Base-by-base conservation (phyloP, 2,329 filamentous ascomycete species). In the Ascomycota sp. region DNA sequence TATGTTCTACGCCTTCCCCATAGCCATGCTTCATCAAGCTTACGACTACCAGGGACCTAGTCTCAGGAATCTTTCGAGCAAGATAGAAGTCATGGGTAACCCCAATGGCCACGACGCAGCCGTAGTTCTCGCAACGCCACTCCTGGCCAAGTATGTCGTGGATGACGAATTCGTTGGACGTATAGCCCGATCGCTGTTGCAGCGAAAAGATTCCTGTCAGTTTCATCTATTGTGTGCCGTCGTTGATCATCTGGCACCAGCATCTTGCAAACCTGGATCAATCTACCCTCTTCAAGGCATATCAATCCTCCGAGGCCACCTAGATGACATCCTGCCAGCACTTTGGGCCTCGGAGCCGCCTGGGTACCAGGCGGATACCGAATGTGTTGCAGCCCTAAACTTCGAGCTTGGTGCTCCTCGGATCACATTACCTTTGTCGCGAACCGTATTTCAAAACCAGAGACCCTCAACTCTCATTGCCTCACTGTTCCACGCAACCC, bases 361-460 rank as follows among this genome's bases (percentile, higher is more conserved):
- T 13, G 42, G 35, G 30, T 37, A 42, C 5, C 37, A 30, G 11
- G 40, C 45, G n/a, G 44, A 52, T 20, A 35, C 38, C 5, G 54
- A 58, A 13, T 42, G 41, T 10, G 48, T 53, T 3, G 47, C 59
- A 7, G 54, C 53, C 11, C 40, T 68, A 6, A 55, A 52, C 0
- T 53, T 65, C 29, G 35, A 48, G 12, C 42, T 59, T 11, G 52
- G 51, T 7, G 41, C 35, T 26, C 42, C 44, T 8, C 45, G 50
- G 3, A 47, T 64, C 31, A 68, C 61, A 5, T 34, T 85, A 2
- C 79, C 79, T 2, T 54, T 89, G 19, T 74, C 80, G 25, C 80
- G 82, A 42, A 91, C 81, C 0, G 55, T 82, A 6, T 89, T 89
- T 43, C 66, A 72, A 24, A 86, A 74, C 35, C 75, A 71, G 27